These are phyloP conservation scores for Ophiorrhiza pumila DNA, from an alignment of 257 asterid genomes.

Conservation along the genomic window DNA sequence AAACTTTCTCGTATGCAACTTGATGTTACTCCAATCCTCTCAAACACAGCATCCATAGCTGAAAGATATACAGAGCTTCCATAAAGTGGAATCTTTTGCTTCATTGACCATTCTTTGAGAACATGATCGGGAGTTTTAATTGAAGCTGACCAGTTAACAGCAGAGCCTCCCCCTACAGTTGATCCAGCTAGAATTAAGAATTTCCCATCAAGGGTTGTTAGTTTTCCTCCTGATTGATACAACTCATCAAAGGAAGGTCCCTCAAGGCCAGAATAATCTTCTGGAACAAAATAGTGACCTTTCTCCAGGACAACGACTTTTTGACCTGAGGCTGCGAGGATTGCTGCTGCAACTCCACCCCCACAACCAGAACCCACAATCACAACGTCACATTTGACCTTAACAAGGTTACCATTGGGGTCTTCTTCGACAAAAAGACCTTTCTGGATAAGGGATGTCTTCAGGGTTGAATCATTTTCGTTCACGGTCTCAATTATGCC, in stretches of 20 bases:
- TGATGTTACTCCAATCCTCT: slow-evolving; percentile 70
- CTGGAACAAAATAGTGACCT: slow-evolving; percentile 68
- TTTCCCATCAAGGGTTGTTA: slow-evolving; percentile 65
- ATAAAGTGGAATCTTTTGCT: slow-evolving; percentile 46
- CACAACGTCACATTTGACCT: slow-evolving; percentile 74
- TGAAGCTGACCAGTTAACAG: slow-evolving; percentile 83
- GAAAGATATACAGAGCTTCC: slow-evolving; percentile 47
- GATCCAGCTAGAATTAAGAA: slow-evolving; percentile 69
- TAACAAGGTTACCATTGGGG: slow-evolving; percentile 21
- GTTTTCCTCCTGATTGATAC: slow-evolving; percentile 66
- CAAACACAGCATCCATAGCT: slow-evolving; percentile 77
- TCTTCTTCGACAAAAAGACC: slow-evolving; percentile 46
- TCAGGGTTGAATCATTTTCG: slow-evolving; percentile 44
- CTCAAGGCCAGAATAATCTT: slow-evolving; percentile 84
- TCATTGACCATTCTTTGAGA: slow-evolving; percentile 71
- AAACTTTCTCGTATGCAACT: slow-evolving; percentile 55
- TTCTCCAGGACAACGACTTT: slow-evolving; percentile 81
- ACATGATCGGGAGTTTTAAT: slow-evolving; percentile 67
- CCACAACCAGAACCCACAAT: slow-evolving; percentile 92
- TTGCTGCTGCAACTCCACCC: slow-evolving; percentile 83
- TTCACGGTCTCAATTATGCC: slow-evolving; percentile 61
- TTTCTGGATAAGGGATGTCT: slow-evolving; percentile 52
- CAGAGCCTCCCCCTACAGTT: slow-evolving; percentile 77
- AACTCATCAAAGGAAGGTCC: slow-evolving; percentile 67
- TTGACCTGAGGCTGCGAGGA: slow-evolving; percentile 69